phyloP scores from a whole-genome alignment of 163 green algal genomes.

The Trebouxia gelatinosa region DNA sequence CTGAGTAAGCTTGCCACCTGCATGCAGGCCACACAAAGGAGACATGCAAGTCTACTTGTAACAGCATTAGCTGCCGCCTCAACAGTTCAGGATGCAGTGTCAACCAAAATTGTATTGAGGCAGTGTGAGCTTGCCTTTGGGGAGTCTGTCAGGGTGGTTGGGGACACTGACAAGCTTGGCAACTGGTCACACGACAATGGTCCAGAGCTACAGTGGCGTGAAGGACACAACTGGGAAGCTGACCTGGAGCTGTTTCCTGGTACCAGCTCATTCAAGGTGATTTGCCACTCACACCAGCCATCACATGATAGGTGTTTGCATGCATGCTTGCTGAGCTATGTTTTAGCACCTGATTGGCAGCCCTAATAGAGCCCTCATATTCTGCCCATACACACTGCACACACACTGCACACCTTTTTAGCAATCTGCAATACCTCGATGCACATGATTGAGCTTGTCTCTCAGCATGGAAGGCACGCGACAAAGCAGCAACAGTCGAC shows the following conservation, averaged over 20 bases:
- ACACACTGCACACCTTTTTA: too few species aligned
- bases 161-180: background rate
- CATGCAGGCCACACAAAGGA: slow-evolving; percentile 2
- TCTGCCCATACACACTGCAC: background rate
- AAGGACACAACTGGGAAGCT: background rate
- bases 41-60: background rate
- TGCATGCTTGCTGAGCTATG: background rate
- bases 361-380: background rate
- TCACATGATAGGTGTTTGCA: background rate
- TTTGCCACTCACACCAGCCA: background rate
- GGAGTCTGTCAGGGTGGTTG: background rate
- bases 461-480: background rate
- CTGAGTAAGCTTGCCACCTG: too few species aligned
- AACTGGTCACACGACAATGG: background rate
- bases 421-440: too few species aligned
- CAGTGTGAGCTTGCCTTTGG: slow-evolving; percentile 8
- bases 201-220: background rate
- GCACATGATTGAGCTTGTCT: too few species aligned
- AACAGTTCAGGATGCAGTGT: background rate
- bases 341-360: background rate
- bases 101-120: background rate
- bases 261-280: background rate
- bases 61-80: background rate
- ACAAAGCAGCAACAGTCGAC: background rate
- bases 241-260: background rate